phyloP scores from a whole-genome alignment of 2,329 filamentous ascomycete species.

The Paraconiothyrium brasiliense region DNA sequence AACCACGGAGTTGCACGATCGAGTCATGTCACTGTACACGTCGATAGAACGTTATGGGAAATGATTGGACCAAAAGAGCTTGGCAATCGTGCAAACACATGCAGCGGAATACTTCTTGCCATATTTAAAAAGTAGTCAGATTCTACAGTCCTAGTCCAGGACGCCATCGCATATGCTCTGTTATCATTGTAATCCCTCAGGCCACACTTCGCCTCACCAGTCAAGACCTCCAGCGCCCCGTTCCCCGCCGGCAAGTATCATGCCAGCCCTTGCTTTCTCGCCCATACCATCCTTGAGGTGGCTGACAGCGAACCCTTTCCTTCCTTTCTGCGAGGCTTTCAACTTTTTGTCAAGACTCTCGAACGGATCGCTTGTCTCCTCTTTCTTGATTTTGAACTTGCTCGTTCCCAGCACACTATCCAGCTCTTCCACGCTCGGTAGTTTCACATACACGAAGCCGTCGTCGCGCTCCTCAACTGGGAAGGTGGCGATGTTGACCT shows the following conservation, averaged over 20 bases:
- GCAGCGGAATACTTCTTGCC: neutral
- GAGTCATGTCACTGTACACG: neutral
- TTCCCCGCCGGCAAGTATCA: conserved; percentile 59
- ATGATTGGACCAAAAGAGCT: neutral
- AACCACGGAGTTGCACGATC: neutral
- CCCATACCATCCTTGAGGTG: conserved; percentile 57
- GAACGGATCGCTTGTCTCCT: conserved; percentile 68
- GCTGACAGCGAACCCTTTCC: conserved; percentile 58
- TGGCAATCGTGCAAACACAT: neutral
- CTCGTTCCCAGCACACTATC: conserved; percentile 80
- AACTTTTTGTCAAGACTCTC: conserved; percentile 65
- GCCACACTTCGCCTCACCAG: conserved; percentile 46
- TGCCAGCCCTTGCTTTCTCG: conserved; percentile 53
- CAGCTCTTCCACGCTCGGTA: conserved; percentile 82
- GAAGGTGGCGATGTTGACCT: conserved; percentile 84
- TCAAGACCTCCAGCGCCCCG: conserved; percentile 55
- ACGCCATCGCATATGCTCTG: conserved; percentile 16
- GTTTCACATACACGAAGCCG: conserved; percentile 79
- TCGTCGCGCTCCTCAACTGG: conserved; percentile 77
- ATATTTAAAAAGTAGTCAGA: neutral
- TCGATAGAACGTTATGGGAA: neutral
- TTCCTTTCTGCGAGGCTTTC: conserved; percentile 59
- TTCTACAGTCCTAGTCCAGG: neutral
- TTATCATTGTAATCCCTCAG: conserved; percentile 5
- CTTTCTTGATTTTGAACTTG: conserved; percentile 80